A percentile compares a stretch with the other conserved stretches of the same genome.
phyloP scores from a whole-genome alignment of 192 early-diverging fungal species.

The Dispira simplex region DNA sequence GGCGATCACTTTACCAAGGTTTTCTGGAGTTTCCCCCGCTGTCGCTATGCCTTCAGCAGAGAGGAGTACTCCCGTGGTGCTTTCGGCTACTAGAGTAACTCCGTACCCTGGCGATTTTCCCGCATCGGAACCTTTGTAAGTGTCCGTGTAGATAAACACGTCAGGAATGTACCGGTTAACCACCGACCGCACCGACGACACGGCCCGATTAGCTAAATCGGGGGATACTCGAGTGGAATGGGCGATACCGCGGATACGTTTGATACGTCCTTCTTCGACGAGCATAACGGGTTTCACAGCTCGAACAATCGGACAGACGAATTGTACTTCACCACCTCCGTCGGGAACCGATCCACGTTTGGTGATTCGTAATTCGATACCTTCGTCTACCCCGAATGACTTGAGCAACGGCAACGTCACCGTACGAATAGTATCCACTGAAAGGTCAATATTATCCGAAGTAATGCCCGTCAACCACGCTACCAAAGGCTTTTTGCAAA shows the following conservation, averaged over 20 bases:
- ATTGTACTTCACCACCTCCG: constrained; percentile 84
- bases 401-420: constrained; percentile 69
- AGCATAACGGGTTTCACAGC: constrained; percentile 65
- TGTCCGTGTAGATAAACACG: constrained; percentile 95
- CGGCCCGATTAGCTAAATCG: constrained; percentile 86
- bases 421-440: constrained; percentile 85
- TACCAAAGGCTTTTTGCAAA: constrained; percentile 72
- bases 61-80: constrained; percentile 66
- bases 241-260: constrained; percentile 89
- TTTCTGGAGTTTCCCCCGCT: constrained; percentile 74
- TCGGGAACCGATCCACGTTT: constrained; percentile 79
- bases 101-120: constrained; percentile 89
- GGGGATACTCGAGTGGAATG: constrained; percentile 87
- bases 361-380: constrained; percentile 74
- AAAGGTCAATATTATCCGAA: constrained; percentile 81
- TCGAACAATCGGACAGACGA: constrained; percentile 71
- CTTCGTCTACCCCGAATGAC: constrained; percentile 75
- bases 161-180: constrained; percentile 92
- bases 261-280: constrained; percentile 71
- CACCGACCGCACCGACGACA: constrained; percentile 68
- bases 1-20: constrained; percentile 65
- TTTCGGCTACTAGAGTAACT: constrained; percentile 81
- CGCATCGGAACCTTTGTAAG: constrained; percentile 90
- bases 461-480: constrained; percentile 84
- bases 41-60: constrained; percentile 77